Evolutionary conservation across 768 basidiomycete genomes (phyloP).

Genomic region (Fomitopsis pulvina): DNA sequence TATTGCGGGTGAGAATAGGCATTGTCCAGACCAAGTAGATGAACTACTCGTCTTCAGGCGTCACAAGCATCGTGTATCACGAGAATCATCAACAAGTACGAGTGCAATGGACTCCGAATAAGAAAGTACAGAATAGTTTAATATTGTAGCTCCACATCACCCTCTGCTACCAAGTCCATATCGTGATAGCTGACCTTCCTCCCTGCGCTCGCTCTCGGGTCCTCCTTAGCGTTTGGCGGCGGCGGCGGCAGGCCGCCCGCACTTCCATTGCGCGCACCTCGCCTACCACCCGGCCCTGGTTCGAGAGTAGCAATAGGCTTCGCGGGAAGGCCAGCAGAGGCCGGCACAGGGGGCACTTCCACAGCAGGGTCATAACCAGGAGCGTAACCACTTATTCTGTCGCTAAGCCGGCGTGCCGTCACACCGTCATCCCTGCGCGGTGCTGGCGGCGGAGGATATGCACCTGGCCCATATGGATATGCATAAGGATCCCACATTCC

Average conservation of each 20-base stretch:
- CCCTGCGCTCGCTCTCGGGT: slow-evolving; percentile 85
- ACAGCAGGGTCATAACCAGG: slow-evolving; percentile 35
- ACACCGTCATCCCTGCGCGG: slow-evolving; percentile 52
- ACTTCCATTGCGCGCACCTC: slow-evolving; percentile 32
- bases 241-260: slow-evolving; percentile 60
- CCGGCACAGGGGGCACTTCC: slow-evolving; percentile 39
- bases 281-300: slow-evolving; percentile 40
- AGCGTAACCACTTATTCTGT: slow-evolving; percentile 76
- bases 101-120: not conserved
- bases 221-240: slow-evolving; percentile 85
- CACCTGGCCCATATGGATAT: slow-evolving; percentile 35
- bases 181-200: slow-evolving; percentile 92
- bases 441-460: slow-evolving; percentile 28
- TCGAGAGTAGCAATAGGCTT: slow-evolving; percentile 50
- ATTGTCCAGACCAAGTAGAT: no score
- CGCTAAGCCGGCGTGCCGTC: slow-evolving; percentile 64
- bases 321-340: slow-evolving; percentile 70
- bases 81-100: not conserved
- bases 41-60: not conserved
- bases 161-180: slow-evolving; percentile 89
- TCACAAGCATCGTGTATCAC: not conserved
- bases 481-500: slow-evolving; percentile 42
- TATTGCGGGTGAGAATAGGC: no score
- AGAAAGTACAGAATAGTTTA: slow-evolving; percentile 18
- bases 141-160: slow-evolving; percentile 35